Base-by-base conservation (phyloP, 768 basidiomycete species). In the Hygrocybe coccinea region DNA sequence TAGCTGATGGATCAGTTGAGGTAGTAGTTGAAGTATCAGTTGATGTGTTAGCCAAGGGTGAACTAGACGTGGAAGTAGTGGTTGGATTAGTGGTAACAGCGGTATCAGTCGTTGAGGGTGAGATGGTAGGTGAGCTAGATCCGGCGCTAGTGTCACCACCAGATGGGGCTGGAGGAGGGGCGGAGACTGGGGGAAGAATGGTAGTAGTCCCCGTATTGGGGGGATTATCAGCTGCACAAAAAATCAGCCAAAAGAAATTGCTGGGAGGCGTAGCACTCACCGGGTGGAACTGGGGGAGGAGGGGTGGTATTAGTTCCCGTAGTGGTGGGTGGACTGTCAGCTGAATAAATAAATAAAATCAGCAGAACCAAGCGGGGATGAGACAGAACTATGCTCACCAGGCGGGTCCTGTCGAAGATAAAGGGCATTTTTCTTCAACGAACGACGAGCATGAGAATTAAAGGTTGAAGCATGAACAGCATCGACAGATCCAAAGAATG, bases 391-490 rank as follows among this genome's bases (percentile, higher is more conserved):
- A 29, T 8, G 8, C 29, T 29, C 29, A 29, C 29, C 29, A 29
- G 29, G 29, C 29, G 29, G 11, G 37, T 38, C 38, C 22, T 41
- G 51, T 19, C 52, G 39, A 44, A 19, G 38, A 10, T 34, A 6
- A n/a, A 45, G 19, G n/a, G 5, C 48, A 29, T 29, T 61, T 33
- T 54, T 63, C 41, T 50, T 50, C n/a, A 74, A 56, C 3, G 71
- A 70, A 67, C 55, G 74, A 67, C 72, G 65, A 1, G 69, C 68
- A 71, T 73, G 64, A 46, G 67, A 60, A 44, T 65, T 55, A 15
- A 60, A 43, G 7, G 66, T 53, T n/a, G 77, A 74, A 0, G 77
- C 73, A 59, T 77, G 79, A 45, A 70, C 63, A 0, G 76, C 76
- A 19, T 65, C 63, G 52, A 67, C 69, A 34, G 63, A 55, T 43